Evolutionary conservation across 1,139 yeast species (phyloP).

Genomic region (Kazachstania sp.): DNA sequence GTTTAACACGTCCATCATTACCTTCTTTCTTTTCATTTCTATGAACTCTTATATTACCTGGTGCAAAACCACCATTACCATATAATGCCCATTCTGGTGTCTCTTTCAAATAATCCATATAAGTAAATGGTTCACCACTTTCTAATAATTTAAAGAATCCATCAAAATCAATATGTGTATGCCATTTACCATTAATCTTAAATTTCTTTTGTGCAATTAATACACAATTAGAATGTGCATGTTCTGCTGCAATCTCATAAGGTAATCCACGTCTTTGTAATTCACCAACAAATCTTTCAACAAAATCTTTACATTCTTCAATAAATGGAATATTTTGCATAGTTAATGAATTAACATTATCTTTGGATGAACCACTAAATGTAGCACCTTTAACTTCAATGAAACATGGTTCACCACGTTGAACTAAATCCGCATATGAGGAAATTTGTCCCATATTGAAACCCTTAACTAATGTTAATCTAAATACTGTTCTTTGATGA

Average conservation of each 20-base stretch:
- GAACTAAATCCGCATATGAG: slow-evolving; percentile 87
- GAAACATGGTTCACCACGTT: slow-evolving; percentile 73
- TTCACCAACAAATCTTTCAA: slow-evolving; percentile 50
- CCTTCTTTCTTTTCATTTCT: slow-evolving; percentile 50
- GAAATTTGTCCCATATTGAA: slow-evolving; percentile 76
- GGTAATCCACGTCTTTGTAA: slow-evolving; percentile 54
- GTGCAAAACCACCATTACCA: slow-evolving; percentile 91
- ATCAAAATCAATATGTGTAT: slow-evolving; percentile 80
- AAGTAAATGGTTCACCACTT: slow-evolving; percentile 57
- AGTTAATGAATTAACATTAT: slow-evolving; percentile 80
- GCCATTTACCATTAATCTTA: slow-evolving; percentile 66
- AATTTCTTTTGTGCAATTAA: slow-evolving; percentile 71
- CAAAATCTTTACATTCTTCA: slow-evolving; percentile 79
- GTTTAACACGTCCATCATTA: not conserved
- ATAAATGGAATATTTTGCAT: slow-evolving; percentile 95
- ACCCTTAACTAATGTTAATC: slow-evolving; percentile 85
- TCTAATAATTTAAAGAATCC: slow-evolving; percentile 64
- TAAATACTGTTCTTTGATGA: slow-evolving; percentile 83
- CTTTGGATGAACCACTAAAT: slow-evolving; percentile 75
- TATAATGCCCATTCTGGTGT: slow-evolving; percentile 90
- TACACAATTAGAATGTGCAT: slow-evolving; percentile 91
- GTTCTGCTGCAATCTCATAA: slow-evolving; percentile 88
- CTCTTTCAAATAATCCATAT: slow-evolving; percentile 69
- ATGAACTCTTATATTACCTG: slow-evolving; percentile 64
- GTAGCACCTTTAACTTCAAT: slow-evolving; percentile 94